Base-by-base conservation (phyloP, 805 yeast genomes). In the Yueomyces sinensis region DNA sequence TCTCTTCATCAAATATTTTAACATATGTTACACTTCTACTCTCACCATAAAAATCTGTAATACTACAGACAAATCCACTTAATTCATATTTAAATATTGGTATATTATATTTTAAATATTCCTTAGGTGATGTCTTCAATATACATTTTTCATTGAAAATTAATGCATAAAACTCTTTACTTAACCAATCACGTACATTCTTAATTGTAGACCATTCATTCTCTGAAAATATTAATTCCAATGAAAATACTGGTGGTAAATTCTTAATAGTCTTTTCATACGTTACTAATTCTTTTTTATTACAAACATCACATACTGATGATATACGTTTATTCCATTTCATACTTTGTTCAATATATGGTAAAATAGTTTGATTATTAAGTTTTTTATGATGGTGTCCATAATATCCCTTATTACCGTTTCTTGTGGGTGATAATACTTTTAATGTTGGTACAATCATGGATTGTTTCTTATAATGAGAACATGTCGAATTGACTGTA, bases 21-120 rank as follows among this genome's bases (percentile, higher is more conserved):
- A 70, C 65, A 43, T 69, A 70, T 0, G 86, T 68, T 0, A 82
- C 79, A 34, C 78, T 52, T 46, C 72, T 75, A 17, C 61, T 59
- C 3, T 73, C 72, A 29, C 69, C 69, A 35, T 70, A 70, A 30
- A 63, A 64, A n/a, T 67, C 72, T 2, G 64, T 63, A 5, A 82
- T 69, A 46, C 76, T 78, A 29, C 82, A 81, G 16, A 81, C 82
- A 45, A 68, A 76, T 0, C 89, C 89, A 32, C 68, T 61, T 24
- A 82, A 54, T 38, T 77, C 78, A 51, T 77, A 82, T 45, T 68
- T 71, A 17, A 56, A 54, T 3, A 51, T 54, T 17, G 56, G 59
- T 31, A 42, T 43, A 6, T 43, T 35, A 3, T 49, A 45, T 28
- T 49, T 50, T 7, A 51, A 37, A n/a, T 11, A 25, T 20, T 63